These are phyloP conservation scores for Haplographium delicatum DNA, from an alignment of 495 filamentous ascomycete genomes.

Conservation along the genomic window DNA sequence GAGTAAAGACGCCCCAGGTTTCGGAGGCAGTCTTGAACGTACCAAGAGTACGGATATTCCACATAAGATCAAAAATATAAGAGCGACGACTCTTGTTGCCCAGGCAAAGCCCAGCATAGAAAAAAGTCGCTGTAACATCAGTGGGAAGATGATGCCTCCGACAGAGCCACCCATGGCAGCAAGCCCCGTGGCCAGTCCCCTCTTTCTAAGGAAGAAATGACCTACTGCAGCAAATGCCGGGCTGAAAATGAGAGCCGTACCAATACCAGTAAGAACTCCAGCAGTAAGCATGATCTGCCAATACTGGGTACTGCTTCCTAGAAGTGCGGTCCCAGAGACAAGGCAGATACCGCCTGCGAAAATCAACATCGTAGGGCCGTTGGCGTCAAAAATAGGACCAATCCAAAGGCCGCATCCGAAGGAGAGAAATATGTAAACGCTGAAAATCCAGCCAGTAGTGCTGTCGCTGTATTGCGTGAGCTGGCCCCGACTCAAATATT, in stretches of 20 bases:
- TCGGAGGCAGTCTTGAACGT: slow-evolving; percentile 37
- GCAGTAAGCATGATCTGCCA: slow-evolving; percentile 85
- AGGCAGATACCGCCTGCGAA: slow-evolving; percentile 44
- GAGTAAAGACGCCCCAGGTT: slow-evolving; percentile 39
- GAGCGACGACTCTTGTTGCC: slow-evolving; percentile 64
- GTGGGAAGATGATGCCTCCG: slow-evolving; percentile 69
- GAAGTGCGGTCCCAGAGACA: too few species aligned
- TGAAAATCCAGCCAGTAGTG: slow-evolving; percentile 73
- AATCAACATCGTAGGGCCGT: slow-evolving; percentile 48
- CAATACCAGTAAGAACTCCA: slow-evolving; percentile 68
- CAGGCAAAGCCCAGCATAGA: slow-evolving; percentile 60
- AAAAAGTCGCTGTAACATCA: slow-evolving; percentile 57
- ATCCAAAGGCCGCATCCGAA: slow-evolving; percentile 48
- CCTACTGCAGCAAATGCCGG: slow-evolving; percentile 71
- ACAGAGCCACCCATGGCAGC: slow-evolving; percentile 72
- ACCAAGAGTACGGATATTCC: slow-evolving; percentile 49
- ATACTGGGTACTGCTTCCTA: slow-evolving; percentile 43
- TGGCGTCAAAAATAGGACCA: slow-evolving; percentile 59
- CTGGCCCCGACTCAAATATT: slow-evolving; percentile 62
- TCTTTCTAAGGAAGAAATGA: slow-evolving; percentile 70
- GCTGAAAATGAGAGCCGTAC: slow-evolving; percentile 77
- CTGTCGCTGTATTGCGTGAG: slow-evolving; percentile 52
- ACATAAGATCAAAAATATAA: slow-evolving; percentile 53
- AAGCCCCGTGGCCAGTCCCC: slow-evolving; percentile 79
- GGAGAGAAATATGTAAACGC: slow-evolving; percentile 60